Evolutionary conservation across 208 protist species (phyloP), one percentile per base, ranked within the genome.

Genomic region (Sergeia podlipaevii): DNA sequence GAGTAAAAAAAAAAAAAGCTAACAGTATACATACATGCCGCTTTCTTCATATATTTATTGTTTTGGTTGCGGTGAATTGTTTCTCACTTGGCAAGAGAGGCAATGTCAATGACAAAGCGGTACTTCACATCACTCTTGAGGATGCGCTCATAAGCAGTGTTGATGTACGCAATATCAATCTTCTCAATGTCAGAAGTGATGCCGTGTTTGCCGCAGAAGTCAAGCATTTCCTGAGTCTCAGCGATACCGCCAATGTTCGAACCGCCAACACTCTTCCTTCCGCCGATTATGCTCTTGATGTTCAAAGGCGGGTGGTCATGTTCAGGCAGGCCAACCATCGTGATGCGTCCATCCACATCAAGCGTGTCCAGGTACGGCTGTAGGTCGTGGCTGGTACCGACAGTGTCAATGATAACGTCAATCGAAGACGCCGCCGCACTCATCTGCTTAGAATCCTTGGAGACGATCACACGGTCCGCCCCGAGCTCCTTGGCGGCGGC

Each of bases 161-260:
- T 80, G 66, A 80, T 75, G 32, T 79, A 46, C 24, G 73, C 48
- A 26, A 76, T 76, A 26, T 64, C 58, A 45, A 79, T 72, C 36
- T 64, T 53, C 63, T 80, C 62, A 17, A 77, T 62, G 3, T 70
- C 56, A 13, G 74, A 46, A 0, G 59, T 49, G 48, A 87, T 83
- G 39, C 50, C 52, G 59, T 87, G 60, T 50, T 79, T 59, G 33
- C 37, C 68, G 47, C 72, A 83, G 49, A 91, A 74, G 52, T 81
- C 70, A 7, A 91, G 60, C 57, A 91, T 79, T 46, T 85, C 75
- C 38, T 85, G 73, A 10, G 71, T 85, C 29, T 68, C 70, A 8
- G 39, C 44, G 23, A 85, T 72, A 18, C 73, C 72, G 29, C 70
- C 72, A 42, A 91, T 81, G 28, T 59, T 17, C 33, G 78, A 88